Conservation (phyloP, 257 asterid genomes). For the Gynochthodes officinalis region DNA sequence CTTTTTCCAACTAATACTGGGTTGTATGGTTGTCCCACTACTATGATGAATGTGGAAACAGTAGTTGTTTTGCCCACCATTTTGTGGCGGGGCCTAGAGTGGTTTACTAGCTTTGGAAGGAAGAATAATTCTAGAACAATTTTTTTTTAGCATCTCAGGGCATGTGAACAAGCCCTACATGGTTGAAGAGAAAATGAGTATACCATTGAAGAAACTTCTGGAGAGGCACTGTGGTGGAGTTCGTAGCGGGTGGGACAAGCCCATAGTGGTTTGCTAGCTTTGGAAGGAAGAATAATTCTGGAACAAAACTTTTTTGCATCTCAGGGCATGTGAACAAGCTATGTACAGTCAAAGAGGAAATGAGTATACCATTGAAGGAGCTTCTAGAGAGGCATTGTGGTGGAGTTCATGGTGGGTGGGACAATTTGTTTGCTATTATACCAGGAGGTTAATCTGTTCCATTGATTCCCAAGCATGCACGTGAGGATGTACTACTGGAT, state of each 20-base stretch:
- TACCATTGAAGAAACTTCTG: slow-evolving; percentile 78
- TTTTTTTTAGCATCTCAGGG: slow-evolving; percentile 88
- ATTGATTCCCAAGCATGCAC: slow-evolving; percentile 62
- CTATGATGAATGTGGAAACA: slow-evolving; percentile 95
- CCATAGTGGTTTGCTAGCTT: no score
- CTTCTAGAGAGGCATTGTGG: no score
- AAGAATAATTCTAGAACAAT: slow-evolving; percentile 92
- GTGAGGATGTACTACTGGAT: slow-evolving; percentile 98
- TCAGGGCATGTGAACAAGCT: no score
- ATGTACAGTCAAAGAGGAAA: no score
- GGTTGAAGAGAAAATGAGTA: slow-evolving; percentile 98
- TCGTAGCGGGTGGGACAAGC: slow-evolving; percentile 99
- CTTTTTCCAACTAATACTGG: slow-evolving; percentile 99
- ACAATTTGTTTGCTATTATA: slow-evolving; percentile 85
- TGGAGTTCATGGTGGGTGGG: no score
- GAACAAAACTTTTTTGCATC: no score
- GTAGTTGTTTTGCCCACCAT: slow-evolving; percentile 98
- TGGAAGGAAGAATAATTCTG: no score
- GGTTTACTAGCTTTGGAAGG: slow-evolving; percentile 97
- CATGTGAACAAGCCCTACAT: slow-evolving; percentile 99
- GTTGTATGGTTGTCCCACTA: slow-evolving; percentile 94
- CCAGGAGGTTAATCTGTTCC: slow-evolving; percentile 99
- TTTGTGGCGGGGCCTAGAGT: slow-evolving; percentile 95
- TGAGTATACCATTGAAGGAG: no score
- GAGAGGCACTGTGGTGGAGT: slow-evolving; percentile 98